Evolutionary conservation across 768 basidiomycete species (phyloP).

Genomic region (Boletus sp.): DNA sequence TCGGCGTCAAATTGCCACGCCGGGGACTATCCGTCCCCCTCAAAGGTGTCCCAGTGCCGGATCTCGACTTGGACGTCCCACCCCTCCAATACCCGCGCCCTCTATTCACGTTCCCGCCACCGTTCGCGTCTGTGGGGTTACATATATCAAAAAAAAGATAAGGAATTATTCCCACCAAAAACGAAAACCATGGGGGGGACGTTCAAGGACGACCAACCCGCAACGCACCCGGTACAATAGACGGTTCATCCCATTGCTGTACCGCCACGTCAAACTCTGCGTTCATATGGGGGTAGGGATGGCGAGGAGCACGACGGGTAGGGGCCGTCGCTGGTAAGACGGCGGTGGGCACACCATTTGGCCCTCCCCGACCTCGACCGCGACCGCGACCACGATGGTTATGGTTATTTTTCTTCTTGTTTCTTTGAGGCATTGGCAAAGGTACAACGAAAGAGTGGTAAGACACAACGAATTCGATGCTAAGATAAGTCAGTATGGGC

Average conservation of each 20-base stretch:
- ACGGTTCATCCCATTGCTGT: conserved; percentile 22
- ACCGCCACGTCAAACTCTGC: conserved; percentile 23
- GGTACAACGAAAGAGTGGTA: background rate
- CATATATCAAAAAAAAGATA: background rate
- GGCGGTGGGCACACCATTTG: background rate
- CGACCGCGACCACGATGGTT: conserved; percentile 28
- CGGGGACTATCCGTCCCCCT: conserved; percentile 15
- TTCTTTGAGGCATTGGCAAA: conserved; percentile 19
- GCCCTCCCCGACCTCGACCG: conserved; percentile 17
- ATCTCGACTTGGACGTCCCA: conserved; percentile 8
- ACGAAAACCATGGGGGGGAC: background rate
- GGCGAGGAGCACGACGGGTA: background rate
- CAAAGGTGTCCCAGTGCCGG: conserved; percentile 10
- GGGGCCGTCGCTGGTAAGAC: background rate
- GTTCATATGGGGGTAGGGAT: conserved; percentile 18
- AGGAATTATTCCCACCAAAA: background rate
- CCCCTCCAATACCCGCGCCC: conserved; percentile 2
- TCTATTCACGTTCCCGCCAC: background rate
- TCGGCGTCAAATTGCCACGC: conserved; percentile 6
- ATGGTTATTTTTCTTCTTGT: conserved; percentile 12
- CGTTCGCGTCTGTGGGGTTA: conserved; percentile 1
- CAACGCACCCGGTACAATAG: conserved; percentile 12
- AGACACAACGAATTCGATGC: background rate
- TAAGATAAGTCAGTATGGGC: background rate
- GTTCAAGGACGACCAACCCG: conserved; percentile 2